Evolutionary conservation across 2,329 filamentous ascomycete genomes (phyloP), one percentile per base, ranked within the genome.

Genomic region (Penicillium oxalicum): DNA sequence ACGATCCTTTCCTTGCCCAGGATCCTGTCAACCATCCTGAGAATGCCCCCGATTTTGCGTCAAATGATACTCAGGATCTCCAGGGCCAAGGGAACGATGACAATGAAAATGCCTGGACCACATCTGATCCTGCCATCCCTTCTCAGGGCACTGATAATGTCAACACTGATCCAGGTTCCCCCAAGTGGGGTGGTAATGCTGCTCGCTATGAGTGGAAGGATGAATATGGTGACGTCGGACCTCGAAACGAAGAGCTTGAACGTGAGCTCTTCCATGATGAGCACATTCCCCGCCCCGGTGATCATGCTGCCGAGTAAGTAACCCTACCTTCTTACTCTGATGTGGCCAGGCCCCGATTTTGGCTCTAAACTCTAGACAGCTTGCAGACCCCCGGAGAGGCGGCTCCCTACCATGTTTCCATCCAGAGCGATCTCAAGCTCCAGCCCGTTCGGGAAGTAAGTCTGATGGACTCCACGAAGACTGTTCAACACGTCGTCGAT

Each of bases 161-260:
- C 18, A 2, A 18, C 18, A 2, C 18, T 18, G 18, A 18, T 18
- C 18, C 18, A 18, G 18, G 18, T 18, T 18, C 18, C 18, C 18
- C 18, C 13, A 64, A 70, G 5, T 82, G 75, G 80, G 73, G 75
- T 44, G 73, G 74, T 34, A 79, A 79, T 47, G 84, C 82, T n/a
- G 71, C 65, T 0, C 76, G 86, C 38, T 97, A 97, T 59, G 81
- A 91, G 61, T 97, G 87, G 86, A 77, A 83, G 13, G 89, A 90
- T 9, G 88, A 95, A 2, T 87, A 79, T 57, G 93, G 91, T 2
- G 91, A 97, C 36, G 75, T 98, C 46, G 91, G 86, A 5, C 90
- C 90, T 0, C 75, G 74, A 43, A 79, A 84, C 45, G 73, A 78
- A 0, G 79, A 82, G 41, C 79, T 98, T 0, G 91, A 97, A 73